Evolutionary conservation across 2,329 filamentous ascomycete species (phyloP).

Genomic region (Chaetomium olivaceum): DNA sequence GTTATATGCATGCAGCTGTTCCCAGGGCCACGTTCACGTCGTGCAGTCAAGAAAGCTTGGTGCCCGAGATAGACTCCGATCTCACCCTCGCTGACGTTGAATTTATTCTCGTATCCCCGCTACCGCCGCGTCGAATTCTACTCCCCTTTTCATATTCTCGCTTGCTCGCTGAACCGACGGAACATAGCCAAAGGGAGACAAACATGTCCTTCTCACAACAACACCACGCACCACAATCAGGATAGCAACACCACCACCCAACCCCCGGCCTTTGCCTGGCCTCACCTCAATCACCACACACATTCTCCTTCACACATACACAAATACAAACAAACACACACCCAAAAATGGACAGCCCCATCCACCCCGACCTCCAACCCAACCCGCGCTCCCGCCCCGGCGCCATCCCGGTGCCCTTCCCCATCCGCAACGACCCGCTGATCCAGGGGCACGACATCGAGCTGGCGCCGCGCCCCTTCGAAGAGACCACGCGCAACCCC

Average conservation of each 20-base stretch:
- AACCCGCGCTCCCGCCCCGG: neutral
- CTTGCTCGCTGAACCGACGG: neutral
- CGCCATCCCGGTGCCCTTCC: neutral
- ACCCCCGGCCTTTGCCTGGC: too few relatives aligned
- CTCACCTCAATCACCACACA: neutral
- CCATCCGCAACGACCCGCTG: slow-evolving; percentile 11
- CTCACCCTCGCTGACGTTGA: neutral
- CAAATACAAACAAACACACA: too few relatives aligned
- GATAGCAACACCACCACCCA: neutral
- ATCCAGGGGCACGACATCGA: slow-evolving; percentile 25
- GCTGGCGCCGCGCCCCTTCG: slow-evolving; percentile 12
- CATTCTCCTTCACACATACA: neutral
- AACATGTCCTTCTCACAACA: neutral
- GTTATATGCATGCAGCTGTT: neutral
- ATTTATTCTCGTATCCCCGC: neutral
- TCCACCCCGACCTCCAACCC: neutral
- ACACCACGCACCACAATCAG: neutral
- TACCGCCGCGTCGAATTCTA: neutral
- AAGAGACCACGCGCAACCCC: slow-evolving; percentile 7
- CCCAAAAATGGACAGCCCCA: slow-evolving; percentile 2
- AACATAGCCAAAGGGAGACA: neutral
- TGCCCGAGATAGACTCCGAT: neutral
- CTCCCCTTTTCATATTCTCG: neutral
- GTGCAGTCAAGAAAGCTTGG: neutral
- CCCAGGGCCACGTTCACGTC: neutral